Base-by-base conservation (phyloP, 2,329 filamentous ascomycete genomes). In the Cordyceps farinosa region DNA sequence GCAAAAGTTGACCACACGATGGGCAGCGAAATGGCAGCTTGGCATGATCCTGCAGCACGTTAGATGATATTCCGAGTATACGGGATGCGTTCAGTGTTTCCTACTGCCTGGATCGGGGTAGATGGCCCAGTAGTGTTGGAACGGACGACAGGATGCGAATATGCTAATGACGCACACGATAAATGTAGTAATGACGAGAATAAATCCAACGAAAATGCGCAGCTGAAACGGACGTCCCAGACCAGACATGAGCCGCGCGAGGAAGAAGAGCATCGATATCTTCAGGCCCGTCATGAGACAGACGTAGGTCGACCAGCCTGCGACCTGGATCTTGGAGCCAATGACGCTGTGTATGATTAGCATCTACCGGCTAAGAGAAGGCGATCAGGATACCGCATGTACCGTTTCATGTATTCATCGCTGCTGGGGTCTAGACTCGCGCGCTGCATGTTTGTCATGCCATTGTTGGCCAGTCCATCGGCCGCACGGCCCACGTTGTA, bases 51-150 rank as follows among this genome's bases (percentile, higher is more conserved):
- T 79, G 66, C 53, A 61, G 32, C 27, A 8, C 13, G 55, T 56
- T 22, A 62, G 42, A 38, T 8, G 30, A 15, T 13, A 38, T 64
- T 62, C 13, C 15, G 13, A 51, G 13, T 42, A 15, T 2, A 34
- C 32, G 13, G 11, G 30, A 34, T 36, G 5, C 11, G 17, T 11
- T 52, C 50, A 32, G 32, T 4, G 17, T 34, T 15, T 17, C 80
- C 67, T 69, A 83, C 81, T 79, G 11, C 84, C 83, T 0, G 84
- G 84, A 36, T 87, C 71, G 0, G 85, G 85, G 59, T 80, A 74
- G 55, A 87, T 85, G 70, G 87, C 83, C 84, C 84, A 87, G 68
- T 84, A 82, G 45, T 78, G 78, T 32, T 74, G 66, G 60, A 87
- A 78, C 0, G 84, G 84, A 30, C 76, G 76, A 66, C 85, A 87